These are phyloP conservation scores for Colletotrichum sp. DNA, from an alignment of 2,329 filamentous ascomycete genomes.

Conservation along the genomic window DNA sequence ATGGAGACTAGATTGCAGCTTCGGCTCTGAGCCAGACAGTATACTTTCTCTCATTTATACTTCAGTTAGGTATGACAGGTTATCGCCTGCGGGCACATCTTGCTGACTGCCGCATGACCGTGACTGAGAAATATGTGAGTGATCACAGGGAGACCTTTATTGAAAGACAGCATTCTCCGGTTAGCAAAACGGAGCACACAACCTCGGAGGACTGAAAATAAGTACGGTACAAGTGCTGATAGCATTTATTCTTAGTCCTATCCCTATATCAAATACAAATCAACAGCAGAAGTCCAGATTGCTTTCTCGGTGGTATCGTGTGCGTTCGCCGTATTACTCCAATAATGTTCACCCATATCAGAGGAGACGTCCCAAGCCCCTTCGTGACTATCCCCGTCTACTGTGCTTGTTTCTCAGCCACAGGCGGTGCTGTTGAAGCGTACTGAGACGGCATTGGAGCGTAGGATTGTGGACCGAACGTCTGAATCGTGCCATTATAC, in stretches of 20 bases:
- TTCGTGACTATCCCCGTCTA: neutral
- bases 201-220: too few relatives aligned
- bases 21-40: rapidly evolving
- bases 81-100: too few relatives aligned
- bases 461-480: constrained; percentile 24
- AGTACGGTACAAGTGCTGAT: too few relatives aligned
- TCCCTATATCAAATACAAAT: neutral
- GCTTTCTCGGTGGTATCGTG: neutral
- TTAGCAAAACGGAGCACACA: neutral
- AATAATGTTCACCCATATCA: neutral
- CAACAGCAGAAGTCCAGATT: neutral
- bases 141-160: too few relatives aligned
- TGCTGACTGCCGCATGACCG: too few relatives aligned
- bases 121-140: too few relatives aligned
- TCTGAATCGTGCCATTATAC: constrained; percentile 24
- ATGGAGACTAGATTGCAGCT: rapidly evolving
- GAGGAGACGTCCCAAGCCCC: neutral
- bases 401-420: neutral
- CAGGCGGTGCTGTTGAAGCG: neutral
- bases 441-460: neutral
- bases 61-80: too few relatives aligned
- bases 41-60: neutral
- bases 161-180: too few relatives aligned
- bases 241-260: neutral
- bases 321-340: neutral